Base-by-base conservation (phyloP, 1,284 basidiomycete genomes). In the Ustilago sp. region DNA sequence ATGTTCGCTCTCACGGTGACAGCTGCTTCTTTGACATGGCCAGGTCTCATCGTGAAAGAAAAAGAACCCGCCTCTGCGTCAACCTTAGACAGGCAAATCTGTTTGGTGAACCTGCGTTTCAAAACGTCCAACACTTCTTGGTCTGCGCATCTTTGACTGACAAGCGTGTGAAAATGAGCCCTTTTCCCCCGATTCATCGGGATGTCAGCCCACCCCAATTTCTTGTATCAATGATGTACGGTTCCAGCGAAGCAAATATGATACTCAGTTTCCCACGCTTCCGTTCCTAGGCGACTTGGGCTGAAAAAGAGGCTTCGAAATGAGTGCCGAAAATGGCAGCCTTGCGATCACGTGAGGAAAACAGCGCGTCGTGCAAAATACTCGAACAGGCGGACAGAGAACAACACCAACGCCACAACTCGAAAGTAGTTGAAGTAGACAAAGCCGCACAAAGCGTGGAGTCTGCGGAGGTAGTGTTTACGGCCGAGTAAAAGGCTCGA, bases 251-350 rank as follows among this genome's bases (percentile, higher is more conserved):
- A 53, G 51, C 28, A 0, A 53, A 15, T 32, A 50, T 28, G 28
- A 50, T 35, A 12, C 39, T 43, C 7, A 34, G 41, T 55, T 55
- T 57, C 55, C 55, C 55, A 57, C 55, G 41, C 41, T 32, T 39
- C 28, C 9, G 41, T 53, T 43, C 41, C 31, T 47, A 57, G 41
- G 55, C 41, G 55, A 57, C 38, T 43, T 57, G 39, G 55, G 39
- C 41, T 28, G 28, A 50, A 50, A 50, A 32, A 12, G n/a, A 50
- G 28, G 28, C 45, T 28, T 7, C n/a, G 28, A 50, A 50, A 50
- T 5, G 13, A 50, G 45, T 5, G 8, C 13, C 19, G 23, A 48
- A 48, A 48, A 48, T 23, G 8, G 13, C n/a, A 17, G 15, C 13
- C 31, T 32, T 32, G 1, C 28, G 28, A 50, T 50, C 48, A 50